These are phyloP conservation scores for Aureobasidium sp. DNA, from an alignment of 2,329 filamentous ascomycete species.

Conservation along the genomic window DNA sequence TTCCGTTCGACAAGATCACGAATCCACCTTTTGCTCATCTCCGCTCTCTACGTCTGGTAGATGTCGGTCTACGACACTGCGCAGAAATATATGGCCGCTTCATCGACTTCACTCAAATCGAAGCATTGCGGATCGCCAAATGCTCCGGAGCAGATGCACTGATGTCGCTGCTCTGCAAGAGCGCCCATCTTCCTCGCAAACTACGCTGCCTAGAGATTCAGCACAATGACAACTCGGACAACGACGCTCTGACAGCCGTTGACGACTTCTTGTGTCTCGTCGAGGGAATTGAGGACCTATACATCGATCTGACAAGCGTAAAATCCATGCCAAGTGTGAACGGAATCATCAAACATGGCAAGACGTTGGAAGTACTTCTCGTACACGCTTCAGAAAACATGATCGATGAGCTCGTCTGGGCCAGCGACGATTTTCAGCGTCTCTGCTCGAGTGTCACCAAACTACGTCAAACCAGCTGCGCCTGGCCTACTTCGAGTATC, in stretches of 20 bases:
- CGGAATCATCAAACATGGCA: constrained; percentile 38
- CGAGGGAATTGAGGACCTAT: constrained; percentile 36
- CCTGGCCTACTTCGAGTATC: constrained; percentile 38
- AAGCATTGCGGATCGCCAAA: constrained; percentile 35
- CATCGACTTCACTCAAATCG: constrained; percentile 37
- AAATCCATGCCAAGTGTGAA: constrained; percentile 35
- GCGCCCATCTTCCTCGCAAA: constrained; percentile 35
- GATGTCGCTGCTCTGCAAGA: constrained; percentile 40
- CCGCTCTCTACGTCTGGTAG: constrained; percentile 37
- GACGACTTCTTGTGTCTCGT: constrained; percentile 42
- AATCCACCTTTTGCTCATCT: constrained; percentile 37
- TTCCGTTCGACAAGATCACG: constrained; percentile 33
- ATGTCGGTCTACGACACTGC: constrained; percentile 39
- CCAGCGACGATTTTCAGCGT: constrained; percentile 35
- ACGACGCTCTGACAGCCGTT: constrained; percentile 38
- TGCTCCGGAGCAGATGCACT: constrained; percentile 40
- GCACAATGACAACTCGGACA: constrained; percentile 40
- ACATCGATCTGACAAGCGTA: constrained; percentile 36
- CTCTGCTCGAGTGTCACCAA: constrained; percentile 38
- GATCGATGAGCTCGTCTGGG: constrained; percentile 36
- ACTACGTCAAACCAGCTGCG: constrained; percentile 40
- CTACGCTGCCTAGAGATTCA: constrained; percentile 40
- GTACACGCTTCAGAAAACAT: constrained; percentile 32
- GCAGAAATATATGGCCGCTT: constrained; percentile 41
- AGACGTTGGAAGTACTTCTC: constrained; percentile 37